These are phyloP conservation scores for Blastobotrys illinoisensis DNA, from an alignment of 1,139 yeast genomes.

Conservation along the genomic window DNA sequence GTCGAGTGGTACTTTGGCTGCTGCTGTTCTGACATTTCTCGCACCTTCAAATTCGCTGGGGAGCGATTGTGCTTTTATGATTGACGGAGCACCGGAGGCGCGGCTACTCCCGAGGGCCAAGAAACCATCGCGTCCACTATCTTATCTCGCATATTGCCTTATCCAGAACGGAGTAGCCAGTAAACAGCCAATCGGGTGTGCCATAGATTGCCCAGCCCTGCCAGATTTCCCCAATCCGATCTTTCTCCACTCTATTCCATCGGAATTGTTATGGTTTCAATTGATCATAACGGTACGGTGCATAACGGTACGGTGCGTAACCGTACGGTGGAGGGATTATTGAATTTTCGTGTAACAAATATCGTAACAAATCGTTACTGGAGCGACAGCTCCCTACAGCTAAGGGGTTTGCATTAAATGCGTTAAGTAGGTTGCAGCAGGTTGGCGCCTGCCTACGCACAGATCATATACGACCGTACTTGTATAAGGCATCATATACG, in stretches of 20 bases:
- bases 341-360: conserved; percentile 1
- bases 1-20: conserved; percentile 41
- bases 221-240: not conserved
- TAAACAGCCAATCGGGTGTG: not conserved
- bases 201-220: not conserved
- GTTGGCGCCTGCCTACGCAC: no score
- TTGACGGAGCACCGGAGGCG: not conserved
- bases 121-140: not conserved
- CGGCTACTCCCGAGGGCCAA: not conserved
- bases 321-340: conserved; percentile 1
- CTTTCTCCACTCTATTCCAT: no score
- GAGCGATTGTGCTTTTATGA: not conserved
- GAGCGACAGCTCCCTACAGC: no score
- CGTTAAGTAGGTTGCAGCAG: no score
- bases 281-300: no score
- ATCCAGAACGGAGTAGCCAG: not conserved
- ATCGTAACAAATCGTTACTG: not conserved
- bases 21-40: not conserved
- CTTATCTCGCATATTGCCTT: not conserved
- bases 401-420: no score
- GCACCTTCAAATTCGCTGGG: not conserved
- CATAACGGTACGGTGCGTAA: no score
- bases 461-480: no score
- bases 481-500: no score
- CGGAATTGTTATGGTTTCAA: no score